Evolutionary conservation across 306 rosid species (phyloP).

Genomic region (Castanea crenata): DNA sequence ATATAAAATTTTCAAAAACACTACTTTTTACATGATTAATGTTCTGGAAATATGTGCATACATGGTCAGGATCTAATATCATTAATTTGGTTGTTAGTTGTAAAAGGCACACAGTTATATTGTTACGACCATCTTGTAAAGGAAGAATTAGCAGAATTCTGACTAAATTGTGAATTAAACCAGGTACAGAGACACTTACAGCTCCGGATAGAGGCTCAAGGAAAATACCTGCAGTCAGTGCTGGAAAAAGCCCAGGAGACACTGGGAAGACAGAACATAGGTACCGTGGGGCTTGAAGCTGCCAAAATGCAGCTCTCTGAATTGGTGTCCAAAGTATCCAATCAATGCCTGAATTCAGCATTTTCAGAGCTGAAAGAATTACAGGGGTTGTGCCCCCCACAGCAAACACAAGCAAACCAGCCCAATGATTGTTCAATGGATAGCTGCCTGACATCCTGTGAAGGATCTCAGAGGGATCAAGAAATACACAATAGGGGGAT

Average conservation of each 20-base stretch:
- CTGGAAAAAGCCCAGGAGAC: slow-evolving; percentile 85
- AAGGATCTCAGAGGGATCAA: slow-evolving; percentile 68
- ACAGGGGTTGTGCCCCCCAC: slow-evolving; percentile 46
- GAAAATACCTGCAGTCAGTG: slow-evolving; percentile 78
- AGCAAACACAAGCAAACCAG: slow-evolving; percentile 34
- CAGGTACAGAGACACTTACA: slow-evolving; percentile 91
- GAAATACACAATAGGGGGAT: slow-evolving; percentile 36
- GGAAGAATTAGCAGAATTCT: neutral
- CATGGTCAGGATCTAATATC: neutral
- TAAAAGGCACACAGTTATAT: neutral
- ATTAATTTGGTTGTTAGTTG: neutral
- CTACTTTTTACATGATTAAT: neutral
- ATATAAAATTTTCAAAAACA: neutral
- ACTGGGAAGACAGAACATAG: slow-evolving; percentile 61
- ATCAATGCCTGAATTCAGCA: slow-evolving; percentile 71
- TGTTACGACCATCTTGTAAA: neutral
- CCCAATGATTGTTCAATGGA: slow-evolving; percentile 67
- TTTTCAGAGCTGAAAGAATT: slow-evolving; percentile 59
- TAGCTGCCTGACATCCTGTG: slow-evolving; percentile 75
- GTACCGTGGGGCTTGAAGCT: slow-evolving; percentile 64
- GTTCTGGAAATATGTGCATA: neutral
- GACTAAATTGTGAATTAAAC: slow-evolving; percentile 16
- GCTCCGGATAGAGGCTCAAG: slow-evolving; percentile 89
- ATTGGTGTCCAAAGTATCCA: slow-evolving; percentile 80
- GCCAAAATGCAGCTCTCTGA: slow-evolving; percentile 89